These are phyloP conservation scores for Carex myosuroides DNA, from an alignment of 176 grass and related monocot genomes.

Conservation along the genomic window DNA sequence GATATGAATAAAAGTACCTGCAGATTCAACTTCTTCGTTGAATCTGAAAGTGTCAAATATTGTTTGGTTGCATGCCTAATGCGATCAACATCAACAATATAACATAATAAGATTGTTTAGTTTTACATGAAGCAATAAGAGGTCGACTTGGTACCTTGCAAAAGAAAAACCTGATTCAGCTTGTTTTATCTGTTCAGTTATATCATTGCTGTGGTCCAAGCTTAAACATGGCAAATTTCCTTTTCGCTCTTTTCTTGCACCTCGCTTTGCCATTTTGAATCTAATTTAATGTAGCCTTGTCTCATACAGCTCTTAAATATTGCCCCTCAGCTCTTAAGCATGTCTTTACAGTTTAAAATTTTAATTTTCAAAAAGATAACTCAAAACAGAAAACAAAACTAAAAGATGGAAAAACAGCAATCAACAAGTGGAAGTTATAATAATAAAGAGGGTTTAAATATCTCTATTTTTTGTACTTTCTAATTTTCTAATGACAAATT, in stretches of 20 bases:
- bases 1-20: neutral
- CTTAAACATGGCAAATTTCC: neutral
- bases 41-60: neutral
- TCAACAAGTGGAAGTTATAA: neutral
- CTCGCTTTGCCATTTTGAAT: no score
- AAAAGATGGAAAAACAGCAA: neutral
- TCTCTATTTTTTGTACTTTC: no score
- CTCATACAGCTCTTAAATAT: no score
- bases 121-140: neutral
- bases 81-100: neutral
- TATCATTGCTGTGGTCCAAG: neutral
- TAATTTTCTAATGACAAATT: no score
- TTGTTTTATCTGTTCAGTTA: neutral
- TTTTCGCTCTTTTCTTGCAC: neutral
- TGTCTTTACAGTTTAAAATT: no score
- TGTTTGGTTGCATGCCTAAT: neutral
- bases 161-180: neutral
- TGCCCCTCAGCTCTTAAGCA: no score
- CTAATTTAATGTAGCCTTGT: no score
- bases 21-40: conserved; percentile 13
- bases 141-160: neutral
- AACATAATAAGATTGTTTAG: neutral
- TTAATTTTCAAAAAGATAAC: neutral
- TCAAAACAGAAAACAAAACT: neutral
- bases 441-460: neutral